These are phyloP conservation scores for Sutorius australiensis DNA, from an alignment of 768 basidiomycete species.

Conservation along the genomic window DNA sequence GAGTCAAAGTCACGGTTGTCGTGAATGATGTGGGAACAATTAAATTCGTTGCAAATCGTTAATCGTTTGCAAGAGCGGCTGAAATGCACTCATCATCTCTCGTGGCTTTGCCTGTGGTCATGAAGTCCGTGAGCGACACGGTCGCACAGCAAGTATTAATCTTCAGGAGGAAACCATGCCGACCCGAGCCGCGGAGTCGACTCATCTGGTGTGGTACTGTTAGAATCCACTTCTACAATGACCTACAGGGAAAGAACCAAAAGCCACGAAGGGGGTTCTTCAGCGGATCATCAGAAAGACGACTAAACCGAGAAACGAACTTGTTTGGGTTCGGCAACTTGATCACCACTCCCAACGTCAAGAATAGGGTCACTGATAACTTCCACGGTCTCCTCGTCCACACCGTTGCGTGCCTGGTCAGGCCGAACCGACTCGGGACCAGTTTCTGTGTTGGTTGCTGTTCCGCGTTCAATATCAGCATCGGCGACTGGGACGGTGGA, in stretches of 20 bases:
- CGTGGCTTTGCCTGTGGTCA: background rate
- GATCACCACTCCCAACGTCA: background rate
- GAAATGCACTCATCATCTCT: background rate
- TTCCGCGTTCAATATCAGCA: slow-evolving; percentile 23
- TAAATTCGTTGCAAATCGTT: background rate
- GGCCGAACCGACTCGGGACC: background rate
- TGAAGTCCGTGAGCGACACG: background rate
- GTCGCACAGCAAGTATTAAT: slow-evolving; percentile 32
- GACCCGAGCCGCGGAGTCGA: slow-evolving; percentile 11
- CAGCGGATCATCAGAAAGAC: slow-evolving; percentile 7
- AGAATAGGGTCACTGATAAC: background rate
- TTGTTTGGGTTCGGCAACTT: slow-evolving; percentile 4
- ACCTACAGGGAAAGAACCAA: slow-evolving; percentile 12
- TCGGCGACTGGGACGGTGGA: background rate
- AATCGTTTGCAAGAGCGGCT: background rate
- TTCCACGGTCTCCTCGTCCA: background rate
- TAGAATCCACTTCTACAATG: background rate
- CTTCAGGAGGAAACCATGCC: slow-evolving; percentile 33
- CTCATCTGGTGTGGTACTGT: background rate
- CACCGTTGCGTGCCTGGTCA: background rate
- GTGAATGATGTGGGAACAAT: background rate
- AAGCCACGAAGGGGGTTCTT: slow-evolving; percentile 7
- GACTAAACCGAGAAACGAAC: slow-evolving; percentile 18
- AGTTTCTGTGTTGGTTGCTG: background rate
- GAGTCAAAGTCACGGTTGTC: background rate